Base-by-base conservation (phyloP, 306 rosid species). In the Casuarina equisetifolia region DNA sequence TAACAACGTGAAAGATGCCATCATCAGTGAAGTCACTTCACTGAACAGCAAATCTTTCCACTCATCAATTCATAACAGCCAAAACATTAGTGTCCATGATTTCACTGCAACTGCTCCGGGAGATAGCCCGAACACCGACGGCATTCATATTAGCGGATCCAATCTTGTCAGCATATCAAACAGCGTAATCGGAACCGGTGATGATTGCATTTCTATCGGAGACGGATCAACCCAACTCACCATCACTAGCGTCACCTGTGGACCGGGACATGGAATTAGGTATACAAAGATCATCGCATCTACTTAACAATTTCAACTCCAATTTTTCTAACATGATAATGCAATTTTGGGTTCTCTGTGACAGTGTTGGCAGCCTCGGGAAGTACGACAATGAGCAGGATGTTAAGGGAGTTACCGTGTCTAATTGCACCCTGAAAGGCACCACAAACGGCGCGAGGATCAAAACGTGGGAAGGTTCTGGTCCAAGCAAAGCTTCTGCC, bases 221-320 rank as follows among this genome's bases (percentile, higher is more conserved):
- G 85, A 81, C 3, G 89, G 85, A 13, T 2, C 50, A 44, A 49
- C 72, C 4, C 70, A 82, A 20, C 25, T 91, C 48, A 0, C 12
- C 15, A 62, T 91, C 73, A 48, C n/a, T 2, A 70, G 73, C 52
- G 25, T 90, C 49, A 85, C 81, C 0, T 93, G 98, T 16, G 97
- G 97, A 52, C 98, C 98, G 0, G 98, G 98, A 17, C 91, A 93
- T 45, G 97, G 98, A 51, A 67, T 88, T 39, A 87, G 90, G 90
- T 84, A 77, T 48, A 20, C 19, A 35, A 1, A 11, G 4, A 32
- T 1, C 32, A 25, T 25, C 32, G 32, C 32, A 25, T 25, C 32
- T 25, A 25, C 32, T 25, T 0, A 25, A 25, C 32, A 25, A 25
- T 25, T 25, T 25, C 32, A 25, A 25, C 32, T 25, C 32, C 32